These are phyloP conservation scores for Triangularia setosa DNA, from an alignment of 2,329 filamentous ascomycete species.

Conservation along the genomic window DNA sequence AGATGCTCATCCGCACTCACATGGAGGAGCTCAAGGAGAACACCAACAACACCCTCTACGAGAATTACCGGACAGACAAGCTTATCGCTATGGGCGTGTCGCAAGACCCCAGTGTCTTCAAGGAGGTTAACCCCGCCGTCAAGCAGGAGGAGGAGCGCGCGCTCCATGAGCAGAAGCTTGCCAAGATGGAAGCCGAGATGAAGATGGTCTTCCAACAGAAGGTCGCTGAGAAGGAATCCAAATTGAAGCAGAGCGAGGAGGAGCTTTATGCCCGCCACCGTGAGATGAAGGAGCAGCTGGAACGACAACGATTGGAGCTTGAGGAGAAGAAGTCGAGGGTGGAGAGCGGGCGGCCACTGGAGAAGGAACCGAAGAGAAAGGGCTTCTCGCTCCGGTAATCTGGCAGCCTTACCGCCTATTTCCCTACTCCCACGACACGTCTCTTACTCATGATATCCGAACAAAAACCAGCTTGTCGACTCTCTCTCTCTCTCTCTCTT, in stretches of 20 bases:
- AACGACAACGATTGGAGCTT: slow-evolving; percentile 88
- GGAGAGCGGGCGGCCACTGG: slow-evolving; percentile 91
- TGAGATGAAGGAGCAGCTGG: slow-evolving; percentile 99
- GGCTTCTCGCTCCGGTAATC: slow-evolving; percentile 94
- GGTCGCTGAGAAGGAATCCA: slow-evolving; percentile 99
- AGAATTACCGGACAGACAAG: slow-evolving; percentile 99
- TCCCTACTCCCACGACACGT: slow-evolving; percentile 40
- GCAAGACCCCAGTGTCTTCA: slow-evolving; percentile 98
- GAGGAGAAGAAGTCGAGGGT: slow-evolving; percentile 97
- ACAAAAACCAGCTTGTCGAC: slow-evolving; percentile 57
- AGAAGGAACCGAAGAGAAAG: slow-evolving; percentile 99
- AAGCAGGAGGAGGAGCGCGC: slow-evolving; percentile 99
- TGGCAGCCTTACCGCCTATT: slow-evolving; percentile 24
- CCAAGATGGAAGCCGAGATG: slow-evolving; percentile 99
- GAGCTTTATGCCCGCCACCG: slow-evolving; percentile 96
- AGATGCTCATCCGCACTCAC: slow-evolving; percentile 99
- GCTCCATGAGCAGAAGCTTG: slow-evolving; percentile 98
- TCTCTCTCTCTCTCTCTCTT: slow-evolving; percentile 49
- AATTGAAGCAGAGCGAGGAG: slow-evolving; percentile 98
- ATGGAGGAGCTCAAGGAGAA: slow-evolving; percentile 99
- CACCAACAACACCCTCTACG: slow-evolving; percentile 97
- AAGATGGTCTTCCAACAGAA: slow-evolving; percentile 99
- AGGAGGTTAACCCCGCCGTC: slow-evolving; percentile 99
- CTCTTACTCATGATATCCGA: slow-evolving; percentile 53
- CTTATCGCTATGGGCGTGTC: slow-evolving; percentile 97